Conservation (phyloP, 2,329 filamentous ascomycete genomes). For the Aspergillus pseudonomiae region DNA sequence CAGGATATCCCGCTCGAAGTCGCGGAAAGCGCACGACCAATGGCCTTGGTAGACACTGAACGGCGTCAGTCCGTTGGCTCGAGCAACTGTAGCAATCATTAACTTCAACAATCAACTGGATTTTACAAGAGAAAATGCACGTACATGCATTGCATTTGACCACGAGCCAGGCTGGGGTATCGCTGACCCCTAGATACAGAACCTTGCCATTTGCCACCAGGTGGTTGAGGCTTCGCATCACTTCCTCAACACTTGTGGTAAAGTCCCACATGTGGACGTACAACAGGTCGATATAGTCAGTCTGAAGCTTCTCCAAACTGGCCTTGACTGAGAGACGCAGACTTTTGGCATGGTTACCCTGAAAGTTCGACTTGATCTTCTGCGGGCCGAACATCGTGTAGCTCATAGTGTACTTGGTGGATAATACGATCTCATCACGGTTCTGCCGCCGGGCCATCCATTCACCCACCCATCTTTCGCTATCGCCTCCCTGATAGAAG, state of each 20-base stretch:
- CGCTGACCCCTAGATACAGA: not conserved
- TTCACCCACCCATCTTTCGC: not conserved
- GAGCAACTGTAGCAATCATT: not conserved
- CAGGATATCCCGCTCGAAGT: not conserved
- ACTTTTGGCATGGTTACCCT: not conserved
- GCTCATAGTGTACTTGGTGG: not conserved
- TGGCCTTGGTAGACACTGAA: not conserved
- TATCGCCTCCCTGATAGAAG: not conserved
- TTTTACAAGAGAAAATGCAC: not conserved
- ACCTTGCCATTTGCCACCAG: not conserved
- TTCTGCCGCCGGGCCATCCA: not conserved
- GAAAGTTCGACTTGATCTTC: not conserved
- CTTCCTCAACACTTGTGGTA: not conserved
- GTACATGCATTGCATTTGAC: not conserved
- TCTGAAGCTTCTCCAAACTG: not conserved
- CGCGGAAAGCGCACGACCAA: not conserved
- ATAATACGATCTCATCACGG: not conserved
- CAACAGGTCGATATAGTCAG: not conserved
- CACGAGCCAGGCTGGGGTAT: not conserved
- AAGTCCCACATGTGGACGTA: not conserved
- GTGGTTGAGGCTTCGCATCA: not conserved
- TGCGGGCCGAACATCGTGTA: not conserved
- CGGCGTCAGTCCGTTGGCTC: not conserved
- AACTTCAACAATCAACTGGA: no score
- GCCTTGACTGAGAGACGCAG: not conserved